Evolutionary conservation across 2,329 filamentous ascomycete species (phyloP).

Genomic region (Verticillium klebahnii): DNA sequence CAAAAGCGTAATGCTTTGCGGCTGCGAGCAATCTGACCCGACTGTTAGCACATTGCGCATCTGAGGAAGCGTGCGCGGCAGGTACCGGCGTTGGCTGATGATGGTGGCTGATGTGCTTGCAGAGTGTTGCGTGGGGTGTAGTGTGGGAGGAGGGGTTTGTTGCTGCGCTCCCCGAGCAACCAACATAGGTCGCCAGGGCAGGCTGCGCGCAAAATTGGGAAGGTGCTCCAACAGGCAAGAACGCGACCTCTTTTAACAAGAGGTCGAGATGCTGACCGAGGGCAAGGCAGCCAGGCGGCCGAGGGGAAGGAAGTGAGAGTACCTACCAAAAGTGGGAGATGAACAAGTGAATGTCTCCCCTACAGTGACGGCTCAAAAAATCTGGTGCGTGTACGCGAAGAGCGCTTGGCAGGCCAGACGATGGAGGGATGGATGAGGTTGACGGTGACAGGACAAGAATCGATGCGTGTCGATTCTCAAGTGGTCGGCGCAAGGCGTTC

Average conservation of each 20-base stretch:
- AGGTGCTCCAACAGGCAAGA: neutral
- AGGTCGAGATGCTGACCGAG: neutral
- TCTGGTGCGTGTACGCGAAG: neutral
- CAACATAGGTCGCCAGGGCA: neutral
- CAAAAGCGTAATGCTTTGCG: neutral
- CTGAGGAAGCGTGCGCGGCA: neutral
- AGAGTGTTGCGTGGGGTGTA: conserved; percentile 11
- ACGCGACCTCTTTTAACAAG: neutral
- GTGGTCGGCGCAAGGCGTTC: neutral
- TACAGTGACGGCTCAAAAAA: conserved; percentile 35
- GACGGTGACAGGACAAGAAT: neutral
- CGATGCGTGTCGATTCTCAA: neutral
- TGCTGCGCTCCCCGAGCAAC: neutral
- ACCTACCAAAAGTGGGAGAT: conserved; percentile 77
- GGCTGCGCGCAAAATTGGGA: neutral
- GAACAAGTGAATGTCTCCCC: conserved; percentile 99
- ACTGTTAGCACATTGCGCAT: neutral
- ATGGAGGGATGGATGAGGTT: neutral
- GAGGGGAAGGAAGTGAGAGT: conserved; percentile 15
- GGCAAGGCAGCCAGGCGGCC: conserved; percentile 7
- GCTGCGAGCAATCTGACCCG: neutral
- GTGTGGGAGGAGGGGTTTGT: conserved; percentile 7
- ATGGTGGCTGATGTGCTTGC: neutral
- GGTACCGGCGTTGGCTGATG: neutral
- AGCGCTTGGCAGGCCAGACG: neutral